A percentile compares a stretch with the other conserved stretches of the same genome.
phyloP scores from a whole-genome alignment of 140 eudicot genomes.

The Bidens hawaiensis region DNA sequence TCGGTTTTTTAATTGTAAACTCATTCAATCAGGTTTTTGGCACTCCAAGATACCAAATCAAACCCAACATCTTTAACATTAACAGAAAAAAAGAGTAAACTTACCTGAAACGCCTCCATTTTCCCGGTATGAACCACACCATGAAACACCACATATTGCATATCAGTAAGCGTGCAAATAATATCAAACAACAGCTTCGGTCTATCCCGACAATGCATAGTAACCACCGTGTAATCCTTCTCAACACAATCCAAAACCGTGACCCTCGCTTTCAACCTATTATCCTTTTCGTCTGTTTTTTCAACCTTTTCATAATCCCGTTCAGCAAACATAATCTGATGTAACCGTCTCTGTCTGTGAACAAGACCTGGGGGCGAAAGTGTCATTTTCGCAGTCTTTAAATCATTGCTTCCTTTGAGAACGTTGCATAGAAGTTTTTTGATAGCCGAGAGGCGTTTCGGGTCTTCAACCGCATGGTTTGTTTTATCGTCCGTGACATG shows the following conservation, averaged over 20 bases:
- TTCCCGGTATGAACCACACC: slow-evolving; percentile 82
- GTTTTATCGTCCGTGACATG: slow-evolving; percentile 65
- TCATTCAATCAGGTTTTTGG: background rate
- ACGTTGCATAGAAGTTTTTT: slow-evolving; percentile 67
- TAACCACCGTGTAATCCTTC: slow-evolving; percentile 78
- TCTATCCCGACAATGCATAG: slow-evolving; percentile 78
- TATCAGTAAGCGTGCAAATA: slow-evolving; percentile 83
- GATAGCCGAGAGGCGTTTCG: slow-evolving; percentile 55
- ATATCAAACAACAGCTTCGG: slow-evolving; percentile 88
- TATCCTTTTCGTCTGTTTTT: slow-evolving; percentile 30
- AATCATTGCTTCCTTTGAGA: slow-evolving; percentile 67
- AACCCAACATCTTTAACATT: background rate
- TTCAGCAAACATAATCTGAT: slow-evolving; percentile 94
- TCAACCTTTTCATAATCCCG: slow-evolving; percentile 66
- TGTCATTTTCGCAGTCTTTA: slow-evolving; percentile 69
- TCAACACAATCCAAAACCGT: slow-evolving; percentile 64
- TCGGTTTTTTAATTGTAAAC: background rate
- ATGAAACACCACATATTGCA: slow-evolving; percentile 93
- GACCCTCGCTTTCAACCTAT: slow-evolving; percentile 41
- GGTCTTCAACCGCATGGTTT: slow-evolving; percentile 68
- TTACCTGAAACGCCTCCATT: slow-evolving; percentile 93
- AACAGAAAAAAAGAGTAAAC: background rate
- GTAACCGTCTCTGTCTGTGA: slow-evolving; percentile 86
- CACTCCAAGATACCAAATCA: background rate
- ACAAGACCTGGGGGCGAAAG: slow-evolving; percentile 73